Evolutionary conservation across 441 rosid species (phyloP).

Genomic region (Adansonia madagascariensis): DNA sequence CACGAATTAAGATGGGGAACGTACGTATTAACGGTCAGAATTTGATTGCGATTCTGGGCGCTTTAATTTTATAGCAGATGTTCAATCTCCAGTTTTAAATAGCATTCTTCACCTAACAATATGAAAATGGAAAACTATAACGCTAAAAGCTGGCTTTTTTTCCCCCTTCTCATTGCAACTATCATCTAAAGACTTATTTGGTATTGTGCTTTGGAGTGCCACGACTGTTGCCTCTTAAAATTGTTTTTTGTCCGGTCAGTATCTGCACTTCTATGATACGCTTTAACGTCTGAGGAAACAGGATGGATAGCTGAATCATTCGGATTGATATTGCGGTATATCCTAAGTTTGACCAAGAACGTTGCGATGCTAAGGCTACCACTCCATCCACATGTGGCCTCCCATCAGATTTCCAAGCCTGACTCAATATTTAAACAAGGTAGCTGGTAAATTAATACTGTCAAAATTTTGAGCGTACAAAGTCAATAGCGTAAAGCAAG

Average conservation of each 20-base stretch:
- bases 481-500: background rate
- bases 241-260: slow-evolving; percentile 30
- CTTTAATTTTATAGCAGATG: too few relatives aligned
- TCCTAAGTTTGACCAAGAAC: slow-evolving; percentile 66
- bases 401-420: slow-evolving; percentile 90
- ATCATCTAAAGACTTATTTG: slow-evolving; percentile 49
- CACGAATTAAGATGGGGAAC: background rate
- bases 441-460: background rate
- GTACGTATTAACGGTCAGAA: background rate
- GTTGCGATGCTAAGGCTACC: slow-evolving; percentile 65
- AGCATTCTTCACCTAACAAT: background rate
- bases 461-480: background rate
- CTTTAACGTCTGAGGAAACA: slow-evolving; percentile 44
- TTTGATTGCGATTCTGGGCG: background rate
- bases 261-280: slow-evolving; percentile 59
- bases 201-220: slow-evolving; percentile 33
- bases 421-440: slow-evolving; percentile 26
- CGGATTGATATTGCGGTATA: slow-evolving; percentile 40
- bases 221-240: slow-evolving; percentile 31
- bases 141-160: background rate
- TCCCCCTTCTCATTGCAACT: background rate
- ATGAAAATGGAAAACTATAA: background rate
- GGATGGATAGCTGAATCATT: slow-evolving; percentile 39
- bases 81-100: too few relatives aligned
- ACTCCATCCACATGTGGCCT: slow-evolving; percentile 87